These are phyloP conservation scores for Phaeosphaeriaceae sp. DNA, from an alignment of 2,329 filamentous ascomycete genomes.

Conservation along the genomic window DNA sequence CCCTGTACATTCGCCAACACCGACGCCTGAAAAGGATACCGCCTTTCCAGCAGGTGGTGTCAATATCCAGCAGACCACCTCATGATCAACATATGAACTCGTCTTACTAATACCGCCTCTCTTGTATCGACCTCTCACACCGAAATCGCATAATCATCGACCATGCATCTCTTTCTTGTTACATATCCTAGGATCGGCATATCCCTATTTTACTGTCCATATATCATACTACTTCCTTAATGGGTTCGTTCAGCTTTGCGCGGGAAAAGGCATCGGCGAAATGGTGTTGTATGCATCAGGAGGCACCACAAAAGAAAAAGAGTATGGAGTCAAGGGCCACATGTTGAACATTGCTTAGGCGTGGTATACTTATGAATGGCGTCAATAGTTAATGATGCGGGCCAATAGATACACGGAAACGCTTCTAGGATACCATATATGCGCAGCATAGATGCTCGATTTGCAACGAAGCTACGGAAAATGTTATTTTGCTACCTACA, in stretches of 20 bases:
- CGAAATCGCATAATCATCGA: conserved; percentile 1
- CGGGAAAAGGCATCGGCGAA: conserved; percentile 1
- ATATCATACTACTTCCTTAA: conserved; percentile 27
- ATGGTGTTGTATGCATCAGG: conserved; percentile 4
- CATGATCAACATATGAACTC: conserved; percentile 2
- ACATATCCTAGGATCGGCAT: conserved; percentile 14
- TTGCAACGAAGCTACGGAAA: not conserved
- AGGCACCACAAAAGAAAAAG: conserved; percentile 2
- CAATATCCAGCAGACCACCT: conserved; percentile 21
- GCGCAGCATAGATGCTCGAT: not conserved
- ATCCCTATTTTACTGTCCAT: conserved; percentile 33
- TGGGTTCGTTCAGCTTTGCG: not conserved
- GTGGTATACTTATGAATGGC: not conserved
- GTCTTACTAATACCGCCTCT: not conserved
- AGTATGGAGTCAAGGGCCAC: conserved; percentile 1
- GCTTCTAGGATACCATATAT: conserved; percentile 4
- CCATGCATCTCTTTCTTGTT: conserved; percentile 7
- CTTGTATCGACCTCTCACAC: conserved; percentile 3
- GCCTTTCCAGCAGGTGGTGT: conserved; percentile 18
- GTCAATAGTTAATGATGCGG: not conserved
- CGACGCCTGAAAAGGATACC: conserved; percentile 19
- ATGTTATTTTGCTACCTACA: not conserved
- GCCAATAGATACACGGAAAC: not conserved
- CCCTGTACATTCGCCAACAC: conserved; percentile 38
- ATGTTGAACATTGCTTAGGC: not conserved